These are phyloP conservation scores for Pichia nanzhaoensis DNA, from an alignment of 805 yeast genomes.

Conservation along the genomic window DNA sequence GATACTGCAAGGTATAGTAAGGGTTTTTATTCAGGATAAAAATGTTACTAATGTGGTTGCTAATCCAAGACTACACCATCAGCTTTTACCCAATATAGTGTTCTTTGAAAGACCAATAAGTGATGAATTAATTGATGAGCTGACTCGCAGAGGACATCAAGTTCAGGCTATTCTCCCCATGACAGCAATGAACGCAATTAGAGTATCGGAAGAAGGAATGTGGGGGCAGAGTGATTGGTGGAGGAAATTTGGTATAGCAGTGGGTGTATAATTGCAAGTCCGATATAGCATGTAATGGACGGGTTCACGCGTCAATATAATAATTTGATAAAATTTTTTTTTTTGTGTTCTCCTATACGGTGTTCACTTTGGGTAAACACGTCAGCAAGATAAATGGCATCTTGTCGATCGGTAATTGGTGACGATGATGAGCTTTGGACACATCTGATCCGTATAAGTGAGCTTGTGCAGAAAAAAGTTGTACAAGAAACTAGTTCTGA, in stretches of 20 bases:
- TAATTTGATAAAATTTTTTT: too few species aligned
- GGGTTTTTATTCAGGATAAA: conserved; percentile 53
- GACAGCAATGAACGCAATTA: conserved; percentile 54
- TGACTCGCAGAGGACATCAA: conserved; percentile 44
- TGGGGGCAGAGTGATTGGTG: conserved; percentile 86
- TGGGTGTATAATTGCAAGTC: conserved; percentile 51
- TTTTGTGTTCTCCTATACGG: too few species aligned
- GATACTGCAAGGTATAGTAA: conserved; percentile 70
- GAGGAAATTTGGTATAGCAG: conserved; percentile 76
- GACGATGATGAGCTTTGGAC: background rate
- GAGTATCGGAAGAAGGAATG: conserved; percentile 33
- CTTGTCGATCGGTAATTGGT: too few species aligned
- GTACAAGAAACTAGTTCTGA: background rate
- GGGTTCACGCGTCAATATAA: too few species aligned
- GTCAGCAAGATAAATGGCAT: too few species aligned
- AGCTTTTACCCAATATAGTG: conserved; percentile 65
- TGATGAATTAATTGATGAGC: conserved; percentile 30
- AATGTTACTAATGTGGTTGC: conserved; percentile 64
- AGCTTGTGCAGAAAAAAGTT: background rate
- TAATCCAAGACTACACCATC: conserved; percentile 84
- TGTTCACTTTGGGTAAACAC: too few species aligned
- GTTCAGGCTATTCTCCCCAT: conserved; percentile 37
- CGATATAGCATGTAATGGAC: too few species aligned
- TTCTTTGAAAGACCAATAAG: conserved; percentile 53
- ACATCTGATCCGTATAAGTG: background rate